Evolutionary conservation across 108 stramenopile species (phyloP).

Genomic region (Cylindrotheca closterium): DNA sequence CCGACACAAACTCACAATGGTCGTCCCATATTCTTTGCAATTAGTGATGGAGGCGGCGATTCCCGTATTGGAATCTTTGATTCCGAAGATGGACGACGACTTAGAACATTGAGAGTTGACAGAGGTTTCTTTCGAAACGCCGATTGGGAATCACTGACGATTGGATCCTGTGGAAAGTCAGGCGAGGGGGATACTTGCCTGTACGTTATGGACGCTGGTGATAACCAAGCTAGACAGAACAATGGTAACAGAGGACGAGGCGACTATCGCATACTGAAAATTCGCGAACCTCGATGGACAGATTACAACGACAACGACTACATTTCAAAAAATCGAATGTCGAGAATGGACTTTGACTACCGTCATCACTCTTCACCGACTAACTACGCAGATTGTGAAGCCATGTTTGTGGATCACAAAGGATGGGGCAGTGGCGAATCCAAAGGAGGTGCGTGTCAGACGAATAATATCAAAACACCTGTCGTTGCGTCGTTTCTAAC

Average conservation of each 20-base stretch:
- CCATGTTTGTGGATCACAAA: slow-evolving; percentile 6
- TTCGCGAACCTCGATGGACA: not conserved
- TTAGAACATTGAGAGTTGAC: not conserved
- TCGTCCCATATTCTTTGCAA: not conserved
- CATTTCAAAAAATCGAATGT: not conserved
- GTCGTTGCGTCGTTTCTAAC: not conserved
- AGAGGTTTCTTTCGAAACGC: not conserved
- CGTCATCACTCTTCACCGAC: slow-evolving; percentile 4
- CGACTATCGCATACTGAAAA: not conserved
- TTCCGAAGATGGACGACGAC: not conserved
- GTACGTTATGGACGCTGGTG: slow-evolving; percentile 8
- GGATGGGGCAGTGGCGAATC: not conserved
- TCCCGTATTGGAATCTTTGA: slow-evolving; percentile 1
- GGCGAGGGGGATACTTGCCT: not conserved
- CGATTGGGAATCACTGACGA: slow-evolving; percentile 3
- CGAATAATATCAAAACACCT: too few relatives aligned
- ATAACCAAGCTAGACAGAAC: slow-evolving; percentile 8
- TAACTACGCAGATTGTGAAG: slow-evolving; percentile 13
- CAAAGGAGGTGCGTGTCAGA: not conserved
- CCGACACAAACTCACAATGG: not conserved
- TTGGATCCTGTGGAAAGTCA: slow-evolving; percentile 2
- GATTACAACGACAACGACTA: slow-evolving; percentile 1
- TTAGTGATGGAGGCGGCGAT: not conserved
- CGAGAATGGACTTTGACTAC: slow-evolving; percentile 1
- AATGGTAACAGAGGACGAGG: not conserved